Base-by-base conservation (phyloP, 2,329 filamentous ascomycete species). In the Fusarium chaquense region DNA sequence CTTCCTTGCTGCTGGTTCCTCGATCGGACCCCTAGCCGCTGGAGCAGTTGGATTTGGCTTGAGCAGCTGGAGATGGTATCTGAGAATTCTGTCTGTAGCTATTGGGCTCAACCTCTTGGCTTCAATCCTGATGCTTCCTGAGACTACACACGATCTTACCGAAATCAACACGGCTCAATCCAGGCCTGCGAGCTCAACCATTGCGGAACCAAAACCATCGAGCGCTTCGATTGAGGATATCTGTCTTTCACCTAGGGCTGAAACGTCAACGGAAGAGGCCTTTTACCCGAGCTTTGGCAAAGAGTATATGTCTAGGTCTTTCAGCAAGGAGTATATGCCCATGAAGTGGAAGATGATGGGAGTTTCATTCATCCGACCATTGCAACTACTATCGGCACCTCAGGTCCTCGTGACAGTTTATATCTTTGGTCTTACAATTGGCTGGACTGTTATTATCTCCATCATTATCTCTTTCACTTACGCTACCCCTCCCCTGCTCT, bases 1-100 rank as follows among this genome's bases (percentile, higher is more conserved):
- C 3, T 61, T 61, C 15, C 59, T 62, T 18, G 58, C 56, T 2
- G 32, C 45, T 3, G 59, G 59, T 0, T 62, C 59, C 4, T 24
- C 59, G 5, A 24, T 62, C 2, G 59, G 59, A 10, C 59, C 56
- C 1, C 30, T 61, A 2, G 59, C 53, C 3, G 15, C 56, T 28
- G 59, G 59, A 5, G 45, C 45, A 3, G 40, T 62, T 13, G 56
- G 56, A 9, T 28, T 28, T 3, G 33, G 33, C 2, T 8, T 62
- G n/a, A 20, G 18, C 3, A 62, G 56, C 8, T 62, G 59, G 59
- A 20, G 59, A 6, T 62, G 59, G 59, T 62, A 61, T 5, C n/a
- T 62, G 4, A 61, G 59, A 8, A 61, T 62, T 15, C 12, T 62
- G 1, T 40, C 57, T 3, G 28, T 53, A 1, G 8, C n/a, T 6